phyloP scores from a whole-genome alignment of 2,329 filamentous ascomycete genomes.

The Epichloe glyceriae region DNA sequence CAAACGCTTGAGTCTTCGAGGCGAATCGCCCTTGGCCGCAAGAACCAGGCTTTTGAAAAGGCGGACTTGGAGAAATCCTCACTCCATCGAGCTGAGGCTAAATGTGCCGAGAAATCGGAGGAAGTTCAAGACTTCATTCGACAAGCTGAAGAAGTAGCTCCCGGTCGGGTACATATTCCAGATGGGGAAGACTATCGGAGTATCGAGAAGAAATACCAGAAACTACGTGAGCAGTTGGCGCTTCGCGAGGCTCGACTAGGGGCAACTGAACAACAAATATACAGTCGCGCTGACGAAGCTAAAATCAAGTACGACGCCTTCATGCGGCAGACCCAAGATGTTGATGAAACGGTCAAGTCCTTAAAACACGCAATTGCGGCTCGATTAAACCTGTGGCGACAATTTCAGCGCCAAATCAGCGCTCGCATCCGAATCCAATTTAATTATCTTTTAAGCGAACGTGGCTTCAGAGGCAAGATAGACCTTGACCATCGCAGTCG shows the following conservation, averaged over 20 bases:
- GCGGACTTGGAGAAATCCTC: constrained; percentile 35
- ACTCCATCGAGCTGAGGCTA: constrained; percentile 31
- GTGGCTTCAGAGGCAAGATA: constrained; percentile 75
- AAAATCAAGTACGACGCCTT: constrained; percentile 30
- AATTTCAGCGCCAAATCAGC: constrained; percentile 76
- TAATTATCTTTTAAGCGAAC: constrained; percentile 75
- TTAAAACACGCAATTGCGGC: constrained; percentile 50
- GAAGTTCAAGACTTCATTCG: constrained; percentile 39
- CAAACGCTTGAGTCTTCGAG: constrained; percentile 35
- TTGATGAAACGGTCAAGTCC: constrained; percentile 26
- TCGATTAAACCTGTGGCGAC: constrained; percentile 63
- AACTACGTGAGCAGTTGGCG: constrained; percentile 44
- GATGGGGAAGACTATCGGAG: constrained; percentile 49
- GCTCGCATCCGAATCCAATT: constrained; percentile 78
- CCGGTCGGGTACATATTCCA: constrained; percentile 46
- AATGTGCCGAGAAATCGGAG: constrained; percentile 31
- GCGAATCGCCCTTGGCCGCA: constrained; percentile 41
- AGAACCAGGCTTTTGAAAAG: constrained; percentile 45
- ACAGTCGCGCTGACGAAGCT: constrained; percentile 30
- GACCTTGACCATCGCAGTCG: constrained; percentile 64
- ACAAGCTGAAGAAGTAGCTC: constrained; percentile 40
- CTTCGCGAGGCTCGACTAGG: constrained; percentile 45
- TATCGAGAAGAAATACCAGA: constrained; percentile 40
- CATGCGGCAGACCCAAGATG: constrained; percentile 26
- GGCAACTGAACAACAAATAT: constrained; percentile 52